Base-by-base conservation (phyloP, 75 land plant species). In the Pinus tabuliformis region DNA sequence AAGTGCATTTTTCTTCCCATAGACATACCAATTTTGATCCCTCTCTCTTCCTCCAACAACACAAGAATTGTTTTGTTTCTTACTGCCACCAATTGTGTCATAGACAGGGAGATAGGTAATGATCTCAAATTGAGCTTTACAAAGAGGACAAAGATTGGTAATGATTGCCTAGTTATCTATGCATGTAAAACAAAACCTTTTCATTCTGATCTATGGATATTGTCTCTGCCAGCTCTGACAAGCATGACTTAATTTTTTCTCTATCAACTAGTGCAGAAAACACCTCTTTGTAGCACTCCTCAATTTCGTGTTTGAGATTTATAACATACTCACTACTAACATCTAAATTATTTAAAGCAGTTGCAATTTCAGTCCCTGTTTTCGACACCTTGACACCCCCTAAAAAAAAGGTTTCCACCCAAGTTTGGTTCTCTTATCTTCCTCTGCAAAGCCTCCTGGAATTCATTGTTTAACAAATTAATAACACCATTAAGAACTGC, bases 301-400 rank as follows among this genome's bases (percentile, higher is more conserved):
- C 99, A 78, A 96, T 90, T 79, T 96, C 97, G 75, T 88, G 90
- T 60, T 81, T 78, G n/a, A 96, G 83, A 73, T 96, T 91, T 54
- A 86, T 62, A 21, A 86, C 86, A 80, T 88, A 86, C 82, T 88
- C 92, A 11, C 84, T 77, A 65, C 88, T 91, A 45, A 89, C 81
- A 75, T 91, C 91, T 62, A 86, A 78, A 74, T 91, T 91, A 79
- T 96, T 96, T 71, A 96, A 77, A n/a, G 92, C 89, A 0, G 96
- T 89, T 4, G 97, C 92, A 49, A 95, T 90, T 80, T 95, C 96
- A 7, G 89, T 86, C 14, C 97, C 94, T 26, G 84, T 87, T 81
- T 89, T 96, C 24, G 77, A 80, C 73, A 86, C 89, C 7, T 88
- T 88, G 59, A 78, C 89, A 62, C 96, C 92, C 6, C 87, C 89